Percentiles rank a stretch among this genome's conserved stretches.
Evolutionary conservation across 805 yeast species (phyloP).

Genomic region (Yamadazyma phyllophila): DNA sequence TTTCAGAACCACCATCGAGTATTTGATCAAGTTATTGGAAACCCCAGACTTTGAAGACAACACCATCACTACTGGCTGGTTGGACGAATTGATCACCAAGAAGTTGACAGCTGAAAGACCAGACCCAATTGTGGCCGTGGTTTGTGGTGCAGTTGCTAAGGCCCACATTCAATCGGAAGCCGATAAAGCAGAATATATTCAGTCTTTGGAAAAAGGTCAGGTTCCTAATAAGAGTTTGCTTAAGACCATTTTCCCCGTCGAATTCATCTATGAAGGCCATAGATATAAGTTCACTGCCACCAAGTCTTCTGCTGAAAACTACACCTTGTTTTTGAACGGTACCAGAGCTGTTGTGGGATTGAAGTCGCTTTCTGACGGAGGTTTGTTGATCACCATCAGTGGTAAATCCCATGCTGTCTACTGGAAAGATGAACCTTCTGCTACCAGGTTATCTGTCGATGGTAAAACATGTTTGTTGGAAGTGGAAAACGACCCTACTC

Average conservation of each 20-base stretch:
- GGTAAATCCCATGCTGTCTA: slow-evolving; percentile 94
- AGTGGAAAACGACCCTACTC: slow-evolving; percentile 97
- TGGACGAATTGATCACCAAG: slow-evolving; percentile 91
- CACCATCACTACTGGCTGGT: slow-evolving; percentile 98
- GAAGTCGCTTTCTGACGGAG: slow-evolving; percentile 91
- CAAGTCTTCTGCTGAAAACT: slow-evolving; percentile 79
- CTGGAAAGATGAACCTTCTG: slow-evolving; percentile 97
- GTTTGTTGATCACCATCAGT: slow-evolving; percentile 79
- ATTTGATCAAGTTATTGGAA: slow-evolving; percentile 89
- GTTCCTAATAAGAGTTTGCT: slow-evolving; percentile 80
- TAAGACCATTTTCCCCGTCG: slow-evolving; percentile 87
- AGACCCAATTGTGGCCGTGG: slow-evolving; percentile 82
- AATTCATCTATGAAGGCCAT: slow-evolving; percentile 91
- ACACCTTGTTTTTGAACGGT: slow-evolving; percentile 90
- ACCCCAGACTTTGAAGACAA: slow-evolving; percentile 96
- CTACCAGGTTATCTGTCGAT: slow-evolving; percentile 92
- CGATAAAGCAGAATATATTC: slow-evolving; percentile 63
- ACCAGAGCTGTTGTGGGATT: slow-evolving; percentile 86
- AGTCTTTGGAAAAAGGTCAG: slow-evolving; percentile 91
- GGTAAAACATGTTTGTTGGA: slow-evolving; percentile 93
- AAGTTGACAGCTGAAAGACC: slow-evolving; percentile 97
- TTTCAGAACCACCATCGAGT: slow-evolving; percentile 96
- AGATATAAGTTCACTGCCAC: slow-evolving; percentile 96
- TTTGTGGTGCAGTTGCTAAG: slow-evolving; percentile 97
- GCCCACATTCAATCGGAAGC: slow-evolving; percentile 80